Conservation (phyloP, 2,329 filamentous ascomycete species). For the Penicillium digitatum region DNA sequence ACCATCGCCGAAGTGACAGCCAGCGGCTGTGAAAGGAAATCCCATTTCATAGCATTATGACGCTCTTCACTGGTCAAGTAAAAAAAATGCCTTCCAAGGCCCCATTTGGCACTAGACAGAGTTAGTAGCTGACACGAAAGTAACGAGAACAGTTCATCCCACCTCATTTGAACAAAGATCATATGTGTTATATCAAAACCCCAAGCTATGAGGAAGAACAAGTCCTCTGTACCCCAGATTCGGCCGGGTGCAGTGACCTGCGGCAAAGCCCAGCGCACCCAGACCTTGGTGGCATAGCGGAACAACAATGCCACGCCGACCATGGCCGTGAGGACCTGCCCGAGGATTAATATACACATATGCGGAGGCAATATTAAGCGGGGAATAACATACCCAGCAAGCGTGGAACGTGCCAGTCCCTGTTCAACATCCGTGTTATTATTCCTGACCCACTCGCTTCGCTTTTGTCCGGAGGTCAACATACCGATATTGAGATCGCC, state of each 20-base stretch:
- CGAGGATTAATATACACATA: neutral
- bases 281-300: constrained; percentile 28
- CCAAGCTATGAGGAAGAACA: constrained; percentile 30
- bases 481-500: constrained; percentile 24
- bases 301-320: constrained; percentile 21
- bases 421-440: neutral
- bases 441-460: neutral
- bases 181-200: constrained; percentile 34
- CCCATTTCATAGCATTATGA: constrained; percentile 27
- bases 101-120: constrained; percentile 25
- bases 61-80: constrained; percentile 27
- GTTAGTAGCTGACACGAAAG: neutral
- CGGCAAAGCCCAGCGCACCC: constrained; percentile 33
- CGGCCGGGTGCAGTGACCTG: constrained; percentile 30
- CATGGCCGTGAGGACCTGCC: constrained; percentile 20
- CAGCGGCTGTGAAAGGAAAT: constrained; percentile 22
- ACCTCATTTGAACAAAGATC: constrained; percentile 33
- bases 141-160: neutral
- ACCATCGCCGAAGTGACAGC: constrained; percentile 34
- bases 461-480: neutral
- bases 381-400: constrained; percentile 18
- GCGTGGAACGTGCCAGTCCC: constrained; percentile 18
- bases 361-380: neutral
- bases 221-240: constrained; percentile 35
- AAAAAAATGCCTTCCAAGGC: constrained; percentile 34